Evolutionary conservation across 768 basidiomycete species (phyloP).

Genomic region (Sutorius australiensis): DNA sequence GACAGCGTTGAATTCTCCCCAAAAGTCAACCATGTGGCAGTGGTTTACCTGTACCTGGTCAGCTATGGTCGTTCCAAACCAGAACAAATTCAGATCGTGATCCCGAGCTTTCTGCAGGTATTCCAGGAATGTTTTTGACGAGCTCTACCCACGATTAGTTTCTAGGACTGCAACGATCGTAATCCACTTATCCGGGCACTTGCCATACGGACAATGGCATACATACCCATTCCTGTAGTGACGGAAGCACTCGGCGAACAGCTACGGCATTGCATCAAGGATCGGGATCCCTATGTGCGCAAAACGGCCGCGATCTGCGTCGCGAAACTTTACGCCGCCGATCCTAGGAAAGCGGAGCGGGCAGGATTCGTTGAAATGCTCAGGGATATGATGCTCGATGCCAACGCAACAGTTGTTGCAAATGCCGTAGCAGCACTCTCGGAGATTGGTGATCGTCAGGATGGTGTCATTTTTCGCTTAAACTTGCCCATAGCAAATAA

Average conservation of each 20-base stretch:
- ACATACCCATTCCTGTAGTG: slow-evolving; percentile 90
- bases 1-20: neutral
- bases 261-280: slow-evolving; percentile 86
- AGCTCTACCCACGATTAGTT: slow-evolving; percentile 11
- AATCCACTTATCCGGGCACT: slow-evolving; percentile 96
- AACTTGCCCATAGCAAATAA: slow-evolving; percentile 87
- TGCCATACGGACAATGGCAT: slow-evolving; percentile 98
- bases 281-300: slow-evolving; percentile 95
- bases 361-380: slow-evolving; percentile 89
- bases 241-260: slow-evolving; percentile 85
- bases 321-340: slow-evolving; percentile 89
- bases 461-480: slow-evolving; percentile 88
- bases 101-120: slow-evolving; percentile 87
- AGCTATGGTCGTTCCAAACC: slow-evolving; percentile 94
- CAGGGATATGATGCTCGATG: slow-evolving; percentile 87
- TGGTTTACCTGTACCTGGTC: slow-evolving; percentile 97
- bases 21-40: slow-evolving; percentile 37
- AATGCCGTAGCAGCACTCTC: slow-evolving; percentile 95
- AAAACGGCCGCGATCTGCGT: slow-evolving; percentile 99
- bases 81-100: slow-evolving; percentile 89
- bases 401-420: slow-evolving; percentile 94
- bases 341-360: slow-evolving; percentile 81
- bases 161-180: slow-evolving; percentile 89
- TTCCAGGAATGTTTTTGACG: slow-evolving; percentile 15
- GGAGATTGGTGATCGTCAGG: slow-evolving; percentile 95